These are phyloP conservation scores for Suillus plorans DNA, from an alignment of 768 basidiomycete genomes.

Conservation along the genomic window DNA sequence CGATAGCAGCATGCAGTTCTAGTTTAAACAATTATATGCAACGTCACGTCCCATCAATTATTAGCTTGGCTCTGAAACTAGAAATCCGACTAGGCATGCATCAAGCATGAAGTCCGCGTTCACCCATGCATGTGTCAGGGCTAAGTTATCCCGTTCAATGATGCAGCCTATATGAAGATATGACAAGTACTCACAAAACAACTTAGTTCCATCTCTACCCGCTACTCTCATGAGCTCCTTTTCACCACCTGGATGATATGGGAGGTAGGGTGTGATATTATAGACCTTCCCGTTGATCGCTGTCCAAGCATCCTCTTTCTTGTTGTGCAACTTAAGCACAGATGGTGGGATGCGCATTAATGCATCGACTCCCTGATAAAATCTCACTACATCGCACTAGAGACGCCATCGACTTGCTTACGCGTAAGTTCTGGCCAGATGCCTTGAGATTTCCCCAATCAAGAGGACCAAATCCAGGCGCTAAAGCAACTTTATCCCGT, in stretches of 20 bases:
- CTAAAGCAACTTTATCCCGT: constrained; percentile 80
- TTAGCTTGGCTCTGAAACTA: constrained; percentile 66
- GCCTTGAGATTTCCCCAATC: constrained; percentile 93
- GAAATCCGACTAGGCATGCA: constrained; percentile 86
- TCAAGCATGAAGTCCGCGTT: constrained; percentile 97
- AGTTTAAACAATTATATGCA: constrained; percentile 2
- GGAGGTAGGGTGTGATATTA: constrained; percentile 89
- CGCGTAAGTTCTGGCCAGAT: constrained; percentile 77
- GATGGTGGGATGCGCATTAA: constrained; percentile 73
- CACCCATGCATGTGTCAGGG: constrained; percentile 93
- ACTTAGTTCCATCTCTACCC: constrained; percentile 90
- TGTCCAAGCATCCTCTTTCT: constrained; percentile 88
- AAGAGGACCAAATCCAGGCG: constrained; percentile 87
- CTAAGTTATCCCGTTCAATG: constrained; percentile 38
- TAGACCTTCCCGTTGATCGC: constrained; percentile 93
- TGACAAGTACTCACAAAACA: constrained; percentile 70
- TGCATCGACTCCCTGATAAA: constrained; percentile 64
- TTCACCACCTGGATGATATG: constrained; percentile 94
- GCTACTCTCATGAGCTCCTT: constrained; percentile 93
- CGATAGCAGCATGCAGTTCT: background rate
- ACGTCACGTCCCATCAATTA: constrained; percentile 20
- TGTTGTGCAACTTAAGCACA: constrained; percentile 78
- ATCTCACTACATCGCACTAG: background rate
- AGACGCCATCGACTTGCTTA: constrained; percentile 33
- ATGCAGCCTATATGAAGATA: background rate